These are phyloP conservation scores for Aegilops sharonensis DNA, from an alignment of 176 grass and related monocot species.

Conservation along the genomic window DNA sequence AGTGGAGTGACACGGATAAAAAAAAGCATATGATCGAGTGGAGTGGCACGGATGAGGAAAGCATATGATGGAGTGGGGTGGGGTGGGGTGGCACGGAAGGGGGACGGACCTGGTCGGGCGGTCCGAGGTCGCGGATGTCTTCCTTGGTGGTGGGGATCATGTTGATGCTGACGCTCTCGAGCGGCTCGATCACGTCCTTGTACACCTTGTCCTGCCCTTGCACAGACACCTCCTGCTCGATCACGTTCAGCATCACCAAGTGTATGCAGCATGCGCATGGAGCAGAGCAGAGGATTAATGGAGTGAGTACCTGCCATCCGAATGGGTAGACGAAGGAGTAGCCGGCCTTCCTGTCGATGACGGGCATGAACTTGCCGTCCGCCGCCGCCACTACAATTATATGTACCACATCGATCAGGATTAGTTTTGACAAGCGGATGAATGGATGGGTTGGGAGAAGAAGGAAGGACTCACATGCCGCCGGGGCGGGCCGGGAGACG, in stretches of 20 bases:
- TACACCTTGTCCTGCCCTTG: slow-evolving; percentile 97
- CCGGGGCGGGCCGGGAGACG: slow-evolving; percentile 38
- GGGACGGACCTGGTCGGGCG: slow-evolving; percentile 49
- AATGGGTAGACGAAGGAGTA: slow-evolving; percentile 91
- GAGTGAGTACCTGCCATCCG: slow-evolving; percentile 76
- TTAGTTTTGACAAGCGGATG: too few species aligned
- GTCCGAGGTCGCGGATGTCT: slow-evolving; percentile 79
- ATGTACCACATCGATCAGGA: too few species aligned
- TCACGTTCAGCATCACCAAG: too few species aligned
- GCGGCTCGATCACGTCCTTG: slow-evolving; percentile 94
- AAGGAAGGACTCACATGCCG: slow-evolving; percentile 55
- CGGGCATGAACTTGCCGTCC: slow-evolving; percentile 46
- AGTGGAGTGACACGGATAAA: too few species aligned
- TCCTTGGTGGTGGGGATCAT: slow-evolving; percentile 73
- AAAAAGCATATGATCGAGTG: too few species aligned
- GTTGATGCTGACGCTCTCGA: slow-evolving; percentile 90
- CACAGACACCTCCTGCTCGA: slow-evolving; percentile 63
- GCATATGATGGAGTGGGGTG: too few species aligned
- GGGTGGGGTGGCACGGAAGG: too few species aligned
- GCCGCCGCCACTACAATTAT: neutral
- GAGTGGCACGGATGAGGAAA: neutral
- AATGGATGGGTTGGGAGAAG: neutral
- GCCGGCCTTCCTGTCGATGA: slow-evolving; percentile 59
- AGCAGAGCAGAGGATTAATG: neutral
- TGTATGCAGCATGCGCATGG: too few species aligned